phyloP scores from a whole-genome alignment of 2,329 filamentous ascomycete species.

The Cladophialophora exuberans region DNA sequence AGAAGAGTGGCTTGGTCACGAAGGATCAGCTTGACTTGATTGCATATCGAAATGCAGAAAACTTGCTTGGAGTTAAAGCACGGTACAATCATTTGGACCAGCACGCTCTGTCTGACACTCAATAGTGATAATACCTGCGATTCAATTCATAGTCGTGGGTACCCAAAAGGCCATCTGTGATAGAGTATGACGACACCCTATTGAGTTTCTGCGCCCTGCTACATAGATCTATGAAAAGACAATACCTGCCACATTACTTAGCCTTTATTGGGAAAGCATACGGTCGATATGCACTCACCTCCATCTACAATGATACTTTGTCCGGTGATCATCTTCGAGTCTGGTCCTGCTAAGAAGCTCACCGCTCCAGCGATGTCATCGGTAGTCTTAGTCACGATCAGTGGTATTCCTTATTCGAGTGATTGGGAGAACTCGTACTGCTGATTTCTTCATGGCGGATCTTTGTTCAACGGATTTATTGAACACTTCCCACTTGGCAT shows the following conservation, averaged over 20 bases:
- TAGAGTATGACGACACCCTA: too few species aligned
- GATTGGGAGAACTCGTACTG: not conserved
- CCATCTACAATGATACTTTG: not conserved
- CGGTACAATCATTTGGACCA: too few species aligned
- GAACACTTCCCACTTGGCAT: not conserved
- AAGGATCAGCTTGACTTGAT: conserved; percentile 54
- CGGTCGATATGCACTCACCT: not conserved
- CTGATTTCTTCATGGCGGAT: not conserved
- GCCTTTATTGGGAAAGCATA: not conserved
- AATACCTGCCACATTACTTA: not conserved
- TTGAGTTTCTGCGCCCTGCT: too few species aligned
- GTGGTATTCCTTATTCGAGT: not conserved
- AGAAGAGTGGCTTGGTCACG: conserved; percentile 53
- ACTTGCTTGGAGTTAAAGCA: conserved; percentile 40
- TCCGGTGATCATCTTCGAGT: not conserved
- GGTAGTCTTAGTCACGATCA: not conserved
- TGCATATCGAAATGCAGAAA: conserved; percentile 55
- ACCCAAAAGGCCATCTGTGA: too few species aligned
- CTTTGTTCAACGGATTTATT: not conserved
- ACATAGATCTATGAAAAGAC: not conserved
- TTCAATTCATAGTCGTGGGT: too few species aligned
- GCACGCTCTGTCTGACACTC: too few species aligned
- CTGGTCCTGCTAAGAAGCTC: not conserved
- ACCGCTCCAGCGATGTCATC: not conserved
- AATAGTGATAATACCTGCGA: too few species aligned